phyloP scores from a whole-genome alignment of 1,284 basidiomycete species.

The Pyrrhoderma lamaoense region DNA sequence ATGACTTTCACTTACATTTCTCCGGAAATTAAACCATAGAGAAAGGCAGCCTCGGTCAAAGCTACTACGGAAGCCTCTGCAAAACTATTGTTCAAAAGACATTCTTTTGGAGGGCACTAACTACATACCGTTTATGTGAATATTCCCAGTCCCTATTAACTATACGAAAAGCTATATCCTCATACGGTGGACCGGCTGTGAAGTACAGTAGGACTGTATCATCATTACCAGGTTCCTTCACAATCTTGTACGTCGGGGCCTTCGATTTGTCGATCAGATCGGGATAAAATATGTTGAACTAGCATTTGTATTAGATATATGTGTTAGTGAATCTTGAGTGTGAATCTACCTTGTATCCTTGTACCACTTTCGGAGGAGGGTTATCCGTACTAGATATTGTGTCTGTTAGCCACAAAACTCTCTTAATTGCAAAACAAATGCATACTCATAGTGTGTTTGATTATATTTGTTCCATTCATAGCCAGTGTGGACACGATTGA shows the following conservation, averaged over 20 bases:
- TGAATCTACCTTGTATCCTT: constrained; percentile 84
- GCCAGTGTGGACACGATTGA: constrained; percentile 99
- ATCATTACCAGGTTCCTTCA: constrained; percentile 87
- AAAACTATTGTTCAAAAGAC: no score
- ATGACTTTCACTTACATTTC: constrained; percentile 56
- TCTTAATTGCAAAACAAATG: constrained; percentile 22
- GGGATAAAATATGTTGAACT: constrained; percentile 94
- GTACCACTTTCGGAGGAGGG: constrained; percentile 95
- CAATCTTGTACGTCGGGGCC: constrained; percentile 91
- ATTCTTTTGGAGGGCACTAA: no score
- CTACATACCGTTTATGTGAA: constrained; percentile 79
- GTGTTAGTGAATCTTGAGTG: constrained; percentile 19
- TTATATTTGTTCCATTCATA: constrained; percentile 99
- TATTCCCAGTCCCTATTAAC: constrained; percentile 99
- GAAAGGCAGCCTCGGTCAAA: constrained; percentile 83
- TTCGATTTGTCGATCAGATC: constrained; percentile 96
- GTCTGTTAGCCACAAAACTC: constrained; percentile 14
- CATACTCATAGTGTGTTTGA: constrained; percentile 96
- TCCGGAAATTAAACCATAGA: constrained; percentile 82
- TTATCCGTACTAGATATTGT: constrained; percentile 69
- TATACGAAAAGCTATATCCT: constrained; percentile 97
- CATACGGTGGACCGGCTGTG: constrained; percentile 95
- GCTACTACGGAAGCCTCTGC: constrained; percentile 76
- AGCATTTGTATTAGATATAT: constrained; percentile 17
- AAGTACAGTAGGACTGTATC: constrained; percentile 94